Evolutionary conservation across 2,329 filamentous ascomycete species (phyloP), one percentile per base, ranked within the genome.

Genomic region (Cadophora sp.): DNA sequence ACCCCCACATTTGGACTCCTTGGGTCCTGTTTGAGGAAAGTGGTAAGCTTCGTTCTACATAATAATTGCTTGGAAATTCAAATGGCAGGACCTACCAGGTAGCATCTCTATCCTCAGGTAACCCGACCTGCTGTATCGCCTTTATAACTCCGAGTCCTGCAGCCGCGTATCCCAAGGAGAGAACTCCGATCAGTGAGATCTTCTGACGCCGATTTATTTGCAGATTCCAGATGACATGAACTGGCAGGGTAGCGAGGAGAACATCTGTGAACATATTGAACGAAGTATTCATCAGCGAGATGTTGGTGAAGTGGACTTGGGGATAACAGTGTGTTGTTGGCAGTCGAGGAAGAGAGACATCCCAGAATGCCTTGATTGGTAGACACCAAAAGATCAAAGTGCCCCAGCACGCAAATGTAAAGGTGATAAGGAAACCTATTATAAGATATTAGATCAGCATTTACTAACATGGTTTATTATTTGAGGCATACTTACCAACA

Each of bases 161-260:
- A 11, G 47, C 60, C 3, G 39, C 60, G 13, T 62, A 62, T 39
- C 80, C 80, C 22, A 82, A 76, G 11, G 76, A 75, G 1, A 82
- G 67, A 22, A 82, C 79, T 16, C 73, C 71, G 30, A 79, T 74
- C 0, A 82, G 75, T 5, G 80, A 71, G 11, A 75, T 68, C 62
- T 81, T 82, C 30, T 77, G 76, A 30, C 77, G 71, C 5, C 55
- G 67, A 55, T 79, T 79, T 65, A 82, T 81, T 58, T 80, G 76
- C 59, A 81, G 70, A n/a, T 78, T 75, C 66, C 78, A 78, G 14
- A 82, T 76, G 64, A 82, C 80, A 41, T 79, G 78, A 13, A 80
- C 76, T 0, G 81, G 81, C 7, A 82, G 66, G 0, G 80, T 71
- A 1, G 79, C 80, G 56, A 82, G 78, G 0, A 79, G 75, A 66